These are phyloP conservation scores for Lecanosticta acicola DNA, from an alignment of 2,329 filamentous ascomycete species.

Conservation along the genomic window DNA sequence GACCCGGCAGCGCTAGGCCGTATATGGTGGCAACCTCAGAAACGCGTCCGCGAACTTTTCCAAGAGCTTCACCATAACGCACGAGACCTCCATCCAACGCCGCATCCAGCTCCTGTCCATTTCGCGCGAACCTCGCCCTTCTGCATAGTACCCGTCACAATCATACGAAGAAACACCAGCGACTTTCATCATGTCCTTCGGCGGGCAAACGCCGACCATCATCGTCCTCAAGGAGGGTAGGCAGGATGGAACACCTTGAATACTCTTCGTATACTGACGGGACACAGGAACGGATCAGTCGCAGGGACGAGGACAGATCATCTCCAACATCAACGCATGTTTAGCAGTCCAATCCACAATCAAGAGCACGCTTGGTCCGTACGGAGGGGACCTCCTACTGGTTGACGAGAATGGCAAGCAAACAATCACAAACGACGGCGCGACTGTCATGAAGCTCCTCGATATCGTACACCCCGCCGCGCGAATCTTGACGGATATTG, in stretches of 20 bases:
- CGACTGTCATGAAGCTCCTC: conserved; percentile 99
- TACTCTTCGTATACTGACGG: conserved; percentile 18
- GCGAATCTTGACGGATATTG: conserved; percentile 95
- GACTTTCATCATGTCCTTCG: conserved; percentile 82
- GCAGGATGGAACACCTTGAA: conserved; percentile 29
- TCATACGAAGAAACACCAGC: too few relatives aligned
- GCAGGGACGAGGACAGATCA: conserved; percentile 91
- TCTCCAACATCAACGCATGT: conserved; percentile 98
- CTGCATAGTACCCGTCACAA: too few relatives aligned
- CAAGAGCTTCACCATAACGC: not conserved
- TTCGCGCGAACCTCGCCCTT: too few relatives aligned
- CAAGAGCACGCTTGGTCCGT: conserved; percentile 91
- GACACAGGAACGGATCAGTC: conserved; percentile 84
- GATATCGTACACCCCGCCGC: conserved; percentile 98
- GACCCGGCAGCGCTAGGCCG: too few relatives aligned
- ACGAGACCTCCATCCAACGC: not conserved
- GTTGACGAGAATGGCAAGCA: conserved; percentile 92
- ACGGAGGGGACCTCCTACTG: conserved; percentile 92
- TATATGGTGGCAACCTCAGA: too few relatives aligned
- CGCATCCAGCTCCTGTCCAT: not conserved
- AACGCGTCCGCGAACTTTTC: not conserved
- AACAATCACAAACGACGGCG: conserved; percentile 98
- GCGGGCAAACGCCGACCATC: conserved; percentile 94
- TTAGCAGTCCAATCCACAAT: conserved; percentile 92
- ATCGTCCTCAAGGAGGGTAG: conserved; percentile 95